phyloP scores from a whole-genome alignment of 2,329 filamentous ascomycete species.

The Neoascochyta sp. region DNA sequence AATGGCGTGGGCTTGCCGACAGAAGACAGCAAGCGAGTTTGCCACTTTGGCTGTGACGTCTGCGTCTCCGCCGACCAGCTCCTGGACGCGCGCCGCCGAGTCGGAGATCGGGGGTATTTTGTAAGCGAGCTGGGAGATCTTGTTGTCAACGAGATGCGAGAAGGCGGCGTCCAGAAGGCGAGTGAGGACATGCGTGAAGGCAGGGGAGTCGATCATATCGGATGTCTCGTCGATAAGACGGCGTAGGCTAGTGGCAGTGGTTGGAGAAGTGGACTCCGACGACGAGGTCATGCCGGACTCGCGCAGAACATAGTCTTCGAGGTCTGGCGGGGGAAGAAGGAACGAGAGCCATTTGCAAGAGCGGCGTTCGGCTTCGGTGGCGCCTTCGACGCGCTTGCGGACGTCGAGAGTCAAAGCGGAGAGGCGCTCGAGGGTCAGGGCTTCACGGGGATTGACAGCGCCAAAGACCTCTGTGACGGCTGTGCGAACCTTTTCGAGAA shows the following conservation, averaged over 20 bases:
- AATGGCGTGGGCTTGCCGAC: conserved; percentile 84
- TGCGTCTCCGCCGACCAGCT: conserved; percentile 49
- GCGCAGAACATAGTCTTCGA: conserved; percentile 78
- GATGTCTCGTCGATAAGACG: conserved; percentile 92
- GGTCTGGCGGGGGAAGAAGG: conserved; percentile 72
- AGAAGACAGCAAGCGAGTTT: conserved; percentile 83
- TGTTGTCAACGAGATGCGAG: conserved; percentile 75
- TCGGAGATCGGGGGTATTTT: conserved; percentile 54
- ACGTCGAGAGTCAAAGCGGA: conserved; percentile 79
- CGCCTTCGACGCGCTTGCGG: conserved; percentile 78
- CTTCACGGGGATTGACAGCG: conserved; percentile 81
- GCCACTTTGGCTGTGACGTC: conserved; percentile 69
- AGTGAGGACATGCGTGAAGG: conserved; percentile 81
- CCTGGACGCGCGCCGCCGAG: conserved; percentile 45
- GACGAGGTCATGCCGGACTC: conserved; percentile 71
- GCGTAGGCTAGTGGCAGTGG: conserved; percentile 59
- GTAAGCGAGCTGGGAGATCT: conserved; percentile 75
- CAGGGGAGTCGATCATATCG: conserved; percentile 89
- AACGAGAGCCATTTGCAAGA: conserved; percentile 74
- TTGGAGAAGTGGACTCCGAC: conserved; percentile 36
- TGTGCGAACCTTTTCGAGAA: conserved; percentile 76
- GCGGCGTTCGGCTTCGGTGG: conserved; percentile 60
- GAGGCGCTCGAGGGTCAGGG: conserved; percentile 76
- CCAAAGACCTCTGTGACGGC: conserved; percentile 89
- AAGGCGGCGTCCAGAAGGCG: conserved; percentile 85